Evolutionary conservation across 2,329 filamentous ascomycete genomes (phyloP).

Genomic region (Neofusicoccum laricinum): DNA sequence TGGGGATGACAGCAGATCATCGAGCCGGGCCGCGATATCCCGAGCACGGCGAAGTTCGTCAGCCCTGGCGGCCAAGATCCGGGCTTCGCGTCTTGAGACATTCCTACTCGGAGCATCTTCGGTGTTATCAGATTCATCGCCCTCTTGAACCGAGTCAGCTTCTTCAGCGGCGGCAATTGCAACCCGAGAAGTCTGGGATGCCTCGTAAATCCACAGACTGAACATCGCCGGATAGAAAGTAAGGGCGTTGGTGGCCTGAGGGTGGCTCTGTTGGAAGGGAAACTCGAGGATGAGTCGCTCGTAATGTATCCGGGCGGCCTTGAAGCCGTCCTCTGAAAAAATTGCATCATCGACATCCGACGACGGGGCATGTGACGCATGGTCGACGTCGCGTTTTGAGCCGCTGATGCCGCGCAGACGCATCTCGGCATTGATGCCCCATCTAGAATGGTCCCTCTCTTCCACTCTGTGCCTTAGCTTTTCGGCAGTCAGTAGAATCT

Average conservation of each 20-base stretch:
- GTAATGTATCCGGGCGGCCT: constrained; percentile 66
- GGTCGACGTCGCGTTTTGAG: constrained; percentile 6
- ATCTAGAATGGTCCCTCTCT: constrained; percentile 61
- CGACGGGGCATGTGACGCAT: neutral
- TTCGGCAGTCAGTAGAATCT: constrained; percentile 63
- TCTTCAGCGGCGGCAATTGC: neutral
- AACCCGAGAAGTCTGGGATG: constrained; percentile 58
- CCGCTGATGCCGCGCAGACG: constrained; percentile 55
- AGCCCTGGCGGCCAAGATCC: constrained; percentile 19
- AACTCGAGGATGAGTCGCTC: constrained; percentile 74
- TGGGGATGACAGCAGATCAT: constrained; percentile 64
- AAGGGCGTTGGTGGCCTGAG: constrained; percentile 60
- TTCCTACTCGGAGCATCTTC: neutral
- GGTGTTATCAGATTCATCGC: neutral
- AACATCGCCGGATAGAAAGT: constrained; percentile 83
- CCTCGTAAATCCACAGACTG: constrained; percentile 74
- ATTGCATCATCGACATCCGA: constrained; percentile 14
- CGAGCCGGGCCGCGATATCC: constrained; percentile 66
- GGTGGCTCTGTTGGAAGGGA: constrained; percentile 56
- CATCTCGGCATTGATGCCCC: constrained; percentile 83
- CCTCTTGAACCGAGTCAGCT: neutral
- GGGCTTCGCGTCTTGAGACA: constrained; percentile 2
- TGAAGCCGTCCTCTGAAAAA: constrained; percentile 48
- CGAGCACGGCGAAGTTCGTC: constrained; percentile 59
- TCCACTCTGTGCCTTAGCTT: too few relatives aligned